Conservation (phyloP, 495 filamentous ascomycete genomes). For the Alectoria sarmentosa region DNA sequence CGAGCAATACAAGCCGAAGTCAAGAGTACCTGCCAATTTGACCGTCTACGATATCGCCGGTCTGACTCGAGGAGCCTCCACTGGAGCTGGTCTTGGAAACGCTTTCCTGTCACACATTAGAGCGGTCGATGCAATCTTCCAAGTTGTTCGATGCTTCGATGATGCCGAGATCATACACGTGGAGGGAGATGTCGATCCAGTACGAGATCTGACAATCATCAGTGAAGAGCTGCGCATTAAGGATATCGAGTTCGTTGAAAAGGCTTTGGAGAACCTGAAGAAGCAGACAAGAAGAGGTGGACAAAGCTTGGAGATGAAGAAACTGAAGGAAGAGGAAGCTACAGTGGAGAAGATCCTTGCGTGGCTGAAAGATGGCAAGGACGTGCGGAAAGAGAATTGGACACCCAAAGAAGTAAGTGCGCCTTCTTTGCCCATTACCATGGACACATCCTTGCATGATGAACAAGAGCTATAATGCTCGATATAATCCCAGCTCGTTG, state of each 20-base stretch:
- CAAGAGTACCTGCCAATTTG: slow-evolving; percentile 88
- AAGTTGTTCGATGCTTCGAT: slow-evolving; percentile 98
- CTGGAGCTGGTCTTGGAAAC: slow-evolving; percentile 95
- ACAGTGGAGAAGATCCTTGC: slow-evolving; percentile 82
- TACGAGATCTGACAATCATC: slow-evolving; percentile 92
- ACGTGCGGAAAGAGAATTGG: slow-evolving; percentile 89
- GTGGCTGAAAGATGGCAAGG: slow-evolving; percentile 77
- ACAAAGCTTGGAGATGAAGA: slow-evolving; percentile 97
- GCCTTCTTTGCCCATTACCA: slow-evolving; percentile 17
- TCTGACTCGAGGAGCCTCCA: slow-evolving; percentile 91
- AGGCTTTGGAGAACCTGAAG: slow-evolving; percentile 77
- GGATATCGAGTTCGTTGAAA: slow-evolving; percentile 98
- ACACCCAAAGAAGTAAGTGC: slow-evolving; percentile 87
- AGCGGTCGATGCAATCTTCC: slow-evolving; percentile 99
- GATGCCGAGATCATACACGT: slow-evolving; percentile 99
- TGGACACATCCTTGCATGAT: slow-evolving; percentile 57
- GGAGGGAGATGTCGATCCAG: slow-evolving; percentile 94
- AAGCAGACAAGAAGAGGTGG: slow-evolving; percentile 94
- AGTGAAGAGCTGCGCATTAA: slow-evolving; percentile 94
- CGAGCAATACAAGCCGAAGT: slow-evolving; percentile 95
- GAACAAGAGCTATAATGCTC: slow-evolving; percentile 95
- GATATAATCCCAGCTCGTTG: slow-evolving; percentile 99
- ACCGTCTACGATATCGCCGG: slow-evolving; percentile 99
- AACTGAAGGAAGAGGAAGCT: slow-evolving; percentile 89
- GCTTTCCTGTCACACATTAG: slow-evolving; percentile 98